Percentiles rank a stretch among this genome's conserved stretches.
Conservation (phyloP, 352 stramenopile genomes). For the Phytopythium sindhum region DNA sequence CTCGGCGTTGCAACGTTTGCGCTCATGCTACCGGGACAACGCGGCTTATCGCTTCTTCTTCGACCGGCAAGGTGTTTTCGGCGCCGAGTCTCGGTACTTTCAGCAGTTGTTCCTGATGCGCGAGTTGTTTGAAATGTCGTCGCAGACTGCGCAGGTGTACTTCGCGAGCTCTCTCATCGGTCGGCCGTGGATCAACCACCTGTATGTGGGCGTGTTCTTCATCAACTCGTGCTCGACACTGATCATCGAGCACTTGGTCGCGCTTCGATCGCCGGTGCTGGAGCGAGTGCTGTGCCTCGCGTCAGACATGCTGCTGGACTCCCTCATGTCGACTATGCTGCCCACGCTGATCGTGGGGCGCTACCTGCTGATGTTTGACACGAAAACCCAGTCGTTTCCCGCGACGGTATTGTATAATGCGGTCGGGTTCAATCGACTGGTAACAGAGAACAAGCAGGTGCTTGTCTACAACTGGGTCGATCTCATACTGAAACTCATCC, state of each 20-base stretch:
- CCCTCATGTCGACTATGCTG: slow-evolving; percentile 7
- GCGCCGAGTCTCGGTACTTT: slow-evolving; percentile 33
- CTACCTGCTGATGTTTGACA: slow-evolving; percentile 14
- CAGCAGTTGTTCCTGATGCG: slow-evolving; percentile 17
- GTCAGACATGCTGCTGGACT: slow-evolving; percentile 12
- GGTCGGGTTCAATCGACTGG: slow-evolving; percentile 19
- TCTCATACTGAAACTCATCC: slow-evolving; percentile 15
- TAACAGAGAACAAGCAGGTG: slow-evolving; percentile 20
- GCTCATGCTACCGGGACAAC: neutral
- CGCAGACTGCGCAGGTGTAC: slow-evolving; percentile 31
- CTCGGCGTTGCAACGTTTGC: neutral
- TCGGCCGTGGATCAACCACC: slow-evolving; percentile 31
- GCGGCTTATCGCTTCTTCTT: slow-evolving; percentile 1
- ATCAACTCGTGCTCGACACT: slow-evolving; percentile 25
- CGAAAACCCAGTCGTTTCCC: neutral
- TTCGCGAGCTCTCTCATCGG: slow-evolving; percentile 24
- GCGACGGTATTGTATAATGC: slow-evolving; percentile 12
- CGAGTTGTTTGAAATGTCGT: slow-evolving; percentile 32
- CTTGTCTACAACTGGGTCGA: slow-evolving; percentile 13
- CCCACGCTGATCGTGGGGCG: slow-evolving; percentile 12
- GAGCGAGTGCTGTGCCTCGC: slow-evolving; percentile 18
- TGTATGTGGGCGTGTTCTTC: slow-evolving; percentile 28
- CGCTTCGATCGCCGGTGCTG: slow-evolving; percentile 11
- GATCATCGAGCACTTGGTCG: neutral
- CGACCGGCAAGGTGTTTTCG: slow-evolving; percentile 18